Base-by-base conservation (phyloP, 768 basidiomycete genomes). In the Serendipita vermifera region DNA sequence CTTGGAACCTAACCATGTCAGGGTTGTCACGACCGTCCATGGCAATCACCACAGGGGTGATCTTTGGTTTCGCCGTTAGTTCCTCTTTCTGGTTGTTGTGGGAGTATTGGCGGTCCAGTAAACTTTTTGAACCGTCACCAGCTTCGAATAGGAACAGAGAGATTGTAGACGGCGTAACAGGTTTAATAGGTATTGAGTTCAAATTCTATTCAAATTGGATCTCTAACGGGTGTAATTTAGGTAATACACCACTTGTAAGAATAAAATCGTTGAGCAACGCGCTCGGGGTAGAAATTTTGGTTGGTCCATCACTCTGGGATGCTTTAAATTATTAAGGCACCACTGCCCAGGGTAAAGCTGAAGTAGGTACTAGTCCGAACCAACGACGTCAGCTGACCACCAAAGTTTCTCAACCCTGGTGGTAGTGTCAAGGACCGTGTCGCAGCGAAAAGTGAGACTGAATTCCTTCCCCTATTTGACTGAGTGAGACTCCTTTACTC, bases 401-500 rank as follows among this genome's bases (percentile, higher is more conserved):
- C 54, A 7, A 62, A 98, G 90, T 99, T 84, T 65, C 66, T 98
- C 58, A 99, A 99, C 68, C 94, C 96, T 1, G 94, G 94, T 24
- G 96, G 96, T 36, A 97, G 93, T 55, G 87, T 97, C 51, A 99
- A 99, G 68, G 96, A 99, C 68, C 80, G 96, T 29, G 94, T 98
- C n/a, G 94, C 93, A 0, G 67, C 97, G 58, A 78, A 82, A 67
- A 89, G 93, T 96, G 64, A 58, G 80, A 61, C 15, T 46, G 38
- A 3, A 31, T 22, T 32, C 4, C 22, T n/a, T 24, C 26, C 3
- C 31, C 15, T 26, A 6, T 22, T 33, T 22, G 33, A 22, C 29
- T 26, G 15, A 15, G 20, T 31, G 27, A 33, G 2, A 17, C 22
- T 39, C 31, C 26, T 39, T 41, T 36, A 57, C 22, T 26, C 55